phyloP scores from a whole-genome alignment of 345 rosid genomes.

The Populus alba region DNA sequence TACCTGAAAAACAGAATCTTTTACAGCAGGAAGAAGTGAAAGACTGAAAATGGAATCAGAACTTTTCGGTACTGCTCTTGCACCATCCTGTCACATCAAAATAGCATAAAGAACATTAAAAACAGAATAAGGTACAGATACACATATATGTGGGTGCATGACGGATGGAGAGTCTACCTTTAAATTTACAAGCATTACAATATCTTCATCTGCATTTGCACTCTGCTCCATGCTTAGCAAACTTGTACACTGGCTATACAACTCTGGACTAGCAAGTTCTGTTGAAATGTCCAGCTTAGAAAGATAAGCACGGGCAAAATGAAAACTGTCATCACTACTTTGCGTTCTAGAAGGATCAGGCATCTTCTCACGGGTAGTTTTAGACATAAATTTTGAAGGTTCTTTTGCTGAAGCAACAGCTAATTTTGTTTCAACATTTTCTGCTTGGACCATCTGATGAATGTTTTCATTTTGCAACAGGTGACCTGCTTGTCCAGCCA shows the following conservation, averaged over 20 bases:
- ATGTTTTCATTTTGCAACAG: slow-evolving; percentile 38
- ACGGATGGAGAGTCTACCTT: slow-evolving; percentile 40
- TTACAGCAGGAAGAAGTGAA: slow-evolving; percentile 51
- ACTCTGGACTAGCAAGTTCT: slow-evolving; percentile 67
- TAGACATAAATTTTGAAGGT: slow-evolving; percentile 31
- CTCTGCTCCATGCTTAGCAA: slow-evolving; percentile 37
- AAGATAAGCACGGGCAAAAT: slow-evolving; percentile 49
- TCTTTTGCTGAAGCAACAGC: slow-evolving; percentile 47
- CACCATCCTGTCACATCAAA: slow-evolving; percentile 57
- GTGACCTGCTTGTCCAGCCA: slow-evolving; percentile 42
- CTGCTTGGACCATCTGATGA: slow-evolving; percentile 34
- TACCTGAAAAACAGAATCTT: slow-evolving; percentile 73
- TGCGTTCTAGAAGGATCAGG: slow-evolving; percentile 38
- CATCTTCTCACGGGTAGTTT: slow-evolving; percentile 29
- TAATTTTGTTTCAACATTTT: slow-evolving; percentile 46
- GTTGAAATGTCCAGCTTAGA: slow-evolving; percentile 81
- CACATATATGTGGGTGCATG: background rate
- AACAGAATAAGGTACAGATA: background rate
- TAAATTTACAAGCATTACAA: slow-evolving; percentile 50
- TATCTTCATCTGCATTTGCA: slow-evolving; percentile 39
- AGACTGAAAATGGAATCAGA: slow-evolving; percentile 39
- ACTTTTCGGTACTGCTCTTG: slow-evolving; percentile 52
- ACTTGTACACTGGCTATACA: slow-evolving; percentile 48
- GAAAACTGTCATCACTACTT: slow-evolving; percentile 24
- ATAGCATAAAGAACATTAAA: slow-evolving; percentile 2